Conservation (phyloP, 2,329 filamentous ascomycete species). For the Colletotrichum ledebouriae region DNA sequence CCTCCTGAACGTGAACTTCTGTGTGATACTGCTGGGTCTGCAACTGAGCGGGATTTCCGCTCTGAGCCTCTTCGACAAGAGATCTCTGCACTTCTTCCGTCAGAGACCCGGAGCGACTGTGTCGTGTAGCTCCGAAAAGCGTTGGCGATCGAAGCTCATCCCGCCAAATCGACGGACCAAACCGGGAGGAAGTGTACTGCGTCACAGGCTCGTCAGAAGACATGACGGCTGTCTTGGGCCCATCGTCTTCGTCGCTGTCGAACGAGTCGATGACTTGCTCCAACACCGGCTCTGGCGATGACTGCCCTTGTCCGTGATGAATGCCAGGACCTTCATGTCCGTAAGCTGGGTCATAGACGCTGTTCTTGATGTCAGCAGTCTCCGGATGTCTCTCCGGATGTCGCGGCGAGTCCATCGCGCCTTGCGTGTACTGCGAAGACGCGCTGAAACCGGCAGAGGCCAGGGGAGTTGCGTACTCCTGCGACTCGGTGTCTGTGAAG, state of each 20-base stretch:
- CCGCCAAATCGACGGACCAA: slow-evolving; percentile 31
- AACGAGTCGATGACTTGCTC: slow-evolving; percentile 38
- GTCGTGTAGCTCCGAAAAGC: slow-evolving; percentile 21
- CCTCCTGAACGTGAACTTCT: neutral
- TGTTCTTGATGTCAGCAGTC: slow-evolving; percentile 24
- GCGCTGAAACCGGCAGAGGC: slow-evolving; percentile 36
- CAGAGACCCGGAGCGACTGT: slow-evolving; percentile 35
- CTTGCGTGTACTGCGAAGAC: slow-evolving; percentile 32
- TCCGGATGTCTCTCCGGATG: slow-evolving; percentile 4
- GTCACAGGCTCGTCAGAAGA: slow-evolving; percentile 8
- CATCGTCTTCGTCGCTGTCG: slow-evolving; percentile 33
- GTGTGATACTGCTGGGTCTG: slow-evolving; percentile 1
- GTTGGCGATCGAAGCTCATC: slow-evolving; percentile 34
- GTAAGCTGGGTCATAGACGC: slow-evolving; percentile 8
- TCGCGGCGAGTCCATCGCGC: slow-evolving; percentile 21
- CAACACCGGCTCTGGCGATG: slow-evolving; percentile 8
- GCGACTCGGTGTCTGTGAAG: slow-evolving; percentile 39
- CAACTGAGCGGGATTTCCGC: neutral
- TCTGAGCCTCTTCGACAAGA: neutral
- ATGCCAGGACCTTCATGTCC: neutral
- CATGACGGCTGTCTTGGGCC: slow-evolving; percentile 25
- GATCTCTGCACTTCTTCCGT: slow-evolving; percentile 24
- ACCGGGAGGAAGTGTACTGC: slow-evolving; percentile 34
- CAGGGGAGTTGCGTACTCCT: slow-evolving; percentile 36
- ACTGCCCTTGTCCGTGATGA: neutral